A percentile compares a stretch with the other conserved stretches of the same genome.
Evolutionary conservation across 78 protist species (phyloP).

Genomic region (Polysphondylium violaceum): DNA sequence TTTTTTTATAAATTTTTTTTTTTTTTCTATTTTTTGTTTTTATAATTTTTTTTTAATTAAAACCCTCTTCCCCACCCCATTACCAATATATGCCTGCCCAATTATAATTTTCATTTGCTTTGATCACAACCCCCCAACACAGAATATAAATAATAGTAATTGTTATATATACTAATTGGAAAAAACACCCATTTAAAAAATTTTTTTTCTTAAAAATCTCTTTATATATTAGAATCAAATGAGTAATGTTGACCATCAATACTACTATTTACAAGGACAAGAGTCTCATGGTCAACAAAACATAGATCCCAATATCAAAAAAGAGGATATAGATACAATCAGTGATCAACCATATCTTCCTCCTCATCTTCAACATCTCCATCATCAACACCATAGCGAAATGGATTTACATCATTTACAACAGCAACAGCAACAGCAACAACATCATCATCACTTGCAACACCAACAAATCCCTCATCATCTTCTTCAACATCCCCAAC

Average conservation of each 20-base stretch:
- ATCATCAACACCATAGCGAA: not conserved
- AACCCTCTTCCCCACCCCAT: too few species aligned
- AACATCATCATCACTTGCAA: not conserved
- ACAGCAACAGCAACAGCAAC: not conserved
- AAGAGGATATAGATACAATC: conserved; percentile 17
- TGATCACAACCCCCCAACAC: not conserved
- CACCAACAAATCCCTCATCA: not conserved
- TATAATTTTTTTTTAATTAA: too few species aligned
- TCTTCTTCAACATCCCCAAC: not conserved
- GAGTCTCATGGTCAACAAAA: not conserved
- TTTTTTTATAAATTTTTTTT: too few species aligned
- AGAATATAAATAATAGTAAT: too few species aligned
- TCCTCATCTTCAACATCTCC: not conserved
- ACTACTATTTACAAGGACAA: not conserved
- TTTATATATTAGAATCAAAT: conserved; percentile 33
- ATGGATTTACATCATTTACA: not conserved
- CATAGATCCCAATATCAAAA: conserved; percentile 3
- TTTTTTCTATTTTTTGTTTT: too few species aligned
- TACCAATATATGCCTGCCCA: too few species aligned
- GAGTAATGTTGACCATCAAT: conserved; percentile 45
- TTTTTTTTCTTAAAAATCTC: too few species aligned
- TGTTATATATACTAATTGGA: too few species aligned
- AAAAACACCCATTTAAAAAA: too few species aligned
- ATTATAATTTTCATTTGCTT: too few species aligned
- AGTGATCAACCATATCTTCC: conserved; percentile 4